A percentile compares a stretch with the other conserved stretches of the same genome.
Conservation (phyloP, 495 filamentous ascomycete species). For the Sabuloglossum arenarium region DNA sequence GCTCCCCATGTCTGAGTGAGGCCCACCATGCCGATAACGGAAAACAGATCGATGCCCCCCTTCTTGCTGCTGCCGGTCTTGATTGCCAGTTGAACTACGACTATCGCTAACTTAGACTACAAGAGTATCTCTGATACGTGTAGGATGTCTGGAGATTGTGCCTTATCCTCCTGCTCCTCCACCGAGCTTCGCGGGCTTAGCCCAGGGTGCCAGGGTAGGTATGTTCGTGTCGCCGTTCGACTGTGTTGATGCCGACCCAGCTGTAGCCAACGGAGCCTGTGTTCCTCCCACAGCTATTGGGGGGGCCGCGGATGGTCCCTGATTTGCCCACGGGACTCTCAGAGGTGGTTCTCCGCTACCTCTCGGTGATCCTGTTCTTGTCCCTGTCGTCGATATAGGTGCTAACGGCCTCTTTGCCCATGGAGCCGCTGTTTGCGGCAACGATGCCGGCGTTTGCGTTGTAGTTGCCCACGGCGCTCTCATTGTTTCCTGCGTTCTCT, state of each 20-base stretch:
- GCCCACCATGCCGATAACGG: too few relatives aligned
- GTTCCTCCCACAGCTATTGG: background rate
- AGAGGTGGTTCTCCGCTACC: background rate
- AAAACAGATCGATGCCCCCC: too few relatives aligned
- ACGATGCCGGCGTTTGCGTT: slow-evolving; percentile 8
- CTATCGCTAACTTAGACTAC: too few relatives aligned
- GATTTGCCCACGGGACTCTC: background rate
- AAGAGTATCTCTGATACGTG: too few relatives aligned
- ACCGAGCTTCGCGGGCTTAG: background rate
- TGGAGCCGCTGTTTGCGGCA: slow-evolving; percentile 22
- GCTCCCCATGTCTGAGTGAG: too few relatives aligned
- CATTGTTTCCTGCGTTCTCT: slow-evolving; percentile 5
- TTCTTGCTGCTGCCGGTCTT: too few relatives aligned
- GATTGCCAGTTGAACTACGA: too few relatives aligned
- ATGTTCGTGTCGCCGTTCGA: background rate
- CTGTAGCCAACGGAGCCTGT: background rate
- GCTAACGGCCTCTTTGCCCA: slow-evolving; percentile 19
- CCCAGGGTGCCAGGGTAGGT: background rate
- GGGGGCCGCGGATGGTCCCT: background rate
- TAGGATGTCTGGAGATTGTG: too few relatives aligned
- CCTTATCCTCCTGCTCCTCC: background rate
- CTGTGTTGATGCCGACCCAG: background rate
- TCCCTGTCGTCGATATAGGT: slow-evolving; percentile 1
- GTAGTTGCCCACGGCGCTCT: slow-evolving; percentile 29
- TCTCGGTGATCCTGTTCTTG: background rate